Percentiles rank a stretch among this genome's conserved stretches.
Evolutionary conservation across 345 rosid species (phyloP).

Genomic region (Murraya koenigii): DNA sequence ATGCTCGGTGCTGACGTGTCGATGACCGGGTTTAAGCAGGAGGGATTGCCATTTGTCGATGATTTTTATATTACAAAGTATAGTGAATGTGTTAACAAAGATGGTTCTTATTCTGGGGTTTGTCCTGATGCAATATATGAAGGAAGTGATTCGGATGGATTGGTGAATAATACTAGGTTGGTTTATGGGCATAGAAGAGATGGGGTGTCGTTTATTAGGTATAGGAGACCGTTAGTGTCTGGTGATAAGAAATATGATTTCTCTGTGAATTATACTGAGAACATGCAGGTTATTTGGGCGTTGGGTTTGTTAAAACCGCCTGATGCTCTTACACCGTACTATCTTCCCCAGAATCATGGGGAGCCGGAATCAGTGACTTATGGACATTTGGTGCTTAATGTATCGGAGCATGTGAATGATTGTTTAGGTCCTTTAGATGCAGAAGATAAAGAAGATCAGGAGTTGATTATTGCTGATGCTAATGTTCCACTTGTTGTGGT

Average conservation of each 20-base stretch:
- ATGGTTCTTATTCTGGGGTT: constrained; percentile 67
- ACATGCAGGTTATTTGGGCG: constrained; percentile 80
- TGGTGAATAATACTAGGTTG: constrained; percentile 63
- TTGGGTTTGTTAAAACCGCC: constrained; percentile 89
- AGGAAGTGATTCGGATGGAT: constrained; percentile 41
- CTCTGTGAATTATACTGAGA: constrained; percentile 53
- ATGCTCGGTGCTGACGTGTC: constrained; percentile 85
- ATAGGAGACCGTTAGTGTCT: constrained; percentile 54
- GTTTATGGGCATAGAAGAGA: constrained; percentile 92
- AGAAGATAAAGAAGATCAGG: constrained; percentile 66
- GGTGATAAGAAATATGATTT: constrained; percentile 70
- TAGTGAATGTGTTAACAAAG: constrained; percentile 69
- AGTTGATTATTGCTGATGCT: constrained; percentile 54
- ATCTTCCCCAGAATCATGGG: constrained; percentile 90
- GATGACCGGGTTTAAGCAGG: constrained; percentile 68
- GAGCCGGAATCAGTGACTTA: constrained; percentile 39
- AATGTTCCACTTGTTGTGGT: constrained; percentile 53
- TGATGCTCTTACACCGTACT: constrained; percentile 65
- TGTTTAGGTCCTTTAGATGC: constrained; percentile 73
- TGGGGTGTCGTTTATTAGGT: constrained; percentile 89
- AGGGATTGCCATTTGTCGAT: constrained; percentile 75
- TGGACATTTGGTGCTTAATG: constrained; percentile 50
- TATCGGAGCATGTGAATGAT: constrained; percentile 43
- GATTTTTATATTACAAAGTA: constrained; percentile 73
- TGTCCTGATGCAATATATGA: constrained; percentile 80